Evolutionary conservation across 2,329 filamentous ascomycete species (phyloP), one percentile per base, ranked within the genome.

Genomic region (Cryphonectria radicalis): DNA sequence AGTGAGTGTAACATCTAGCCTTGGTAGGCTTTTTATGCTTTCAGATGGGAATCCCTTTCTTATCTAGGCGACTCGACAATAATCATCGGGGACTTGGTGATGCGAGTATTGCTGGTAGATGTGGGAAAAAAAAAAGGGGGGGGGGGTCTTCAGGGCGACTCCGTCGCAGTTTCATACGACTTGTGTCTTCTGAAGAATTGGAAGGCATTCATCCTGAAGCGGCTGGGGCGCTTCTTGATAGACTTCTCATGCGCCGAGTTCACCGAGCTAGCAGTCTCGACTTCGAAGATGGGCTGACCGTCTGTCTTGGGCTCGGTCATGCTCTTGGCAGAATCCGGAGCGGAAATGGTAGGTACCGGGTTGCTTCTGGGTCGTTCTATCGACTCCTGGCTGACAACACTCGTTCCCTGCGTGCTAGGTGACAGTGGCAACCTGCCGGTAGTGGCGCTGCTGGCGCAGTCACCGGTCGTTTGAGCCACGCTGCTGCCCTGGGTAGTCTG

Each of bases 361-460:
- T 85, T 80, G 73, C 83, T 84, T 53, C 80, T 77, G 4, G 83
- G 82, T 25, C 84, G 84, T 63, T 89, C 88, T 68, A 85, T 76
- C 10, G 88, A 89, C 60, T 89, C 87, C 69, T 85, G 84, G 79
- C 89, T 91, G 74, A 89, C 85, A 73, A 91, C 88, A 78, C 89
- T 91, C 25, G 89, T 91, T 55, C 89, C 89, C 76, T 89, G 85
- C 3, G 89, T 91, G 77, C 89, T 91, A 2, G 89, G 89, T 35
- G 89, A 91, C 50, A 90, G 80, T 4, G 89, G 88, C 85, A 90
- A 86, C 79, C 89, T 90, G 66, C 88, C 86, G 1, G 88, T 90
- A 1, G 88, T 89, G 11, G 88, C 88, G 75, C 88, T 90, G 19
- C 89, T 91, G 3, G 87, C 86, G 87, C 88, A 90, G 75, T 91